These are phyloP conservation scores for Colletotrichum lini DNA, from an alignment of 2,329 filamentous ascomycete genomes.

Conservation along the genomic window DNA sequence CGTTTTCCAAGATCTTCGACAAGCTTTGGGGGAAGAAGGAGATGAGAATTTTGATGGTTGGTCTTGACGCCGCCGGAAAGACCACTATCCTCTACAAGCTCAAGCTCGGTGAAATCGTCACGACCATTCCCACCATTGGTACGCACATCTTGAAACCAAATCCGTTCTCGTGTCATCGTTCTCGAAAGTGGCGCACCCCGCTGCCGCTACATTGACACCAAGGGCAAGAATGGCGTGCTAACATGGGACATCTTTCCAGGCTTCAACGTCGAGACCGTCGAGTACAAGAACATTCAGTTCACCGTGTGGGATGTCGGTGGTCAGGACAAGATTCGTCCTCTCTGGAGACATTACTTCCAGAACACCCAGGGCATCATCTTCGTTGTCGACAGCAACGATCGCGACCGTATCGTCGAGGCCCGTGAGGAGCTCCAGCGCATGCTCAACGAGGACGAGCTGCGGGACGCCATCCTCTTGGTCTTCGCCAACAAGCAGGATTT, in stretches of 20 bases:
- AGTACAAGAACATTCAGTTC: conserved; percentile 99
- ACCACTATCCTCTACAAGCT: conserved; percentile 99
- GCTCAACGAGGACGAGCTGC: conserved; percentile 98
- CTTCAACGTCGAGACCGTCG: conserved; percentile 99
- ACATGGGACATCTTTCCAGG: conserved; percentile 63
- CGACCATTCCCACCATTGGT: conserved; percentile 99
- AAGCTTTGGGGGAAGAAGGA: conserved; percentile 99
- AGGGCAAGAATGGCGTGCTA: conserved; percentile 42
- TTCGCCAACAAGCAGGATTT: conserved; percentile 99
- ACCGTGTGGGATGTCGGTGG: conserved; percentile 99
- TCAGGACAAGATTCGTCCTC: conserved; percentile 99
- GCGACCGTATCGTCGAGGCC: conserved; percentile 97
- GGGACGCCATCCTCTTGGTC: conserved; percentile 95
- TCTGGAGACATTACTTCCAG: conserved; percentile 99
- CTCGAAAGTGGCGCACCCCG: conserved; percentile 12
- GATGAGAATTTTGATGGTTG: conserved; percentile 99
- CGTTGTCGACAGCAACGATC: conserved; percentile 99
- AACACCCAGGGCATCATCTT: conserved; percentile 99
- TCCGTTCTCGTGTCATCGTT: background rate
- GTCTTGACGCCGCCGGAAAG: conserved; percentile 99
- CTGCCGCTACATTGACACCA: conserved; percentile 8
- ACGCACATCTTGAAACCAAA: conserved; percentile 55
- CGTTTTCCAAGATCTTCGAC: conserved; percentile 97
- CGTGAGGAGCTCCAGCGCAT: conserved; percentile 97
- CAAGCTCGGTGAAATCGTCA: conserved; percentile 99